These are phyloP conservation scores for Rhytidiadelphus loreus DNA, from an alignment of 225 moss, liverwort and hornwort species.

Conservation along the genomic window DNA sequence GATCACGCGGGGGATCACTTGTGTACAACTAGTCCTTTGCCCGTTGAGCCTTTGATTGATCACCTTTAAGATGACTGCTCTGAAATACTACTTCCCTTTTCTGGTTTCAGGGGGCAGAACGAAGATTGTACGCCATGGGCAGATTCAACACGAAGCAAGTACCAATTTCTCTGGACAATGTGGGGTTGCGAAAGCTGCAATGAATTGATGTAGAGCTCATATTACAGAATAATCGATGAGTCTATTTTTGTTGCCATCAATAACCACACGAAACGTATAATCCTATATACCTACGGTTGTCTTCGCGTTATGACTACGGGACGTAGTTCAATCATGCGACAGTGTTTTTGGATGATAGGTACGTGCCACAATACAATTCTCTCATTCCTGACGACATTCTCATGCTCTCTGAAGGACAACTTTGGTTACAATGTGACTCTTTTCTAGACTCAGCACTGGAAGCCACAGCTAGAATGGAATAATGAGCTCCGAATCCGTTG, in stretches of 20 bases:
- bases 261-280: neutral
- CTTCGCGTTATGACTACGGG: neutral
- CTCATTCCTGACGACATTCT: neutral
- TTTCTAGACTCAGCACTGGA: neutral
- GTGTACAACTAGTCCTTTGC: neutral
- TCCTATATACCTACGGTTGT: neutral
- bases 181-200: neutral
- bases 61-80: neutral
- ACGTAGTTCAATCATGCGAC: neutral
- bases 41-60: neutral
- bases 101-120: neutral
- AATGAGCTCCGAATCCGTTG: neutral
- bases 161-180: neutral
- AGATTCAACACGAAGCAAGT: neutral
- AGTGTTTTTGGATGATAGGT: neutral
- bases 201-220: neutral
- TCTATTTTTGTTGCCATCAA: neutral
- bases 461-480: neutral
- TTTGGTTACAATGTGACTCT: neutral
- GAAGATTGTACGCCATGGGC: neutral
- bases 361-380: neutral
- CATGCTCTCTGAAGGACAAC: neutral
- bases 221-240: neutral
- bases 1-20: neutral
- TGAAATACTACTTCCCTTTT: neutral